Percentiles rank a stretch among this genome's conserved stretches.
Conservation (phyloP, 1,139 yeast species). For the Kluyveromyces marxianus region DNA sequence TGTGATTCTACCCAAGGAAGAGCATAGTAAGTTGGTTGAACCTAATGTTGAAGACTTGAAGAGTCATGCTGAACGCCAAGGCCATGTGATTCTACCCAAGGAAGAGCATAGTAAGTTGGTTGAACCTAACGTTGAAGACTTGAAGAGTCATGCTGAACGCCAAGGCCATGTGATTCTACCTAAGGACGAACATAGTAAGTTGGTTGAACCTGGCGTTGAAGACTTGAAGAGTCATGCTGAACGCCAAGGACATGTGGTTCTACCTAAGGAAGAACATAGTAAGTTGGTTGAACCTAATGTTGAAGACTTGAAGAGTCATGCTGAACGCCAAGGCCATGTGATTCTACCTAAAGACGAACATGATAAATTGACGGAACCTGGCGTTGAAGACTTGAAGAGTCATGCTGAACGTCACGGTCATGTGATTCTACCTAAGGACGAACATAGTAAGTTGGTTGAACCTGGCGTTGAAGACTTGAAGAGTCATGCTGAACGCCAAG, state of each 20-base stretch:
- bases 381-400: conserved; percentile 28
- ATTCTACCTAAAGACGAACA: conserved; percentile 2
- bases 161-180: no score
- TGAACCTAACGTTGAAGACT: not conserved
- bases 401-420: conserved; percentile 27
- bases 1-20: conserved; percentile 30
- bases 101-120: conserved; percentile 19
- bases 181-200: no score
- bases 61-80: conserved; percentile 25
- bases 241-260: conserved; percentile 17
- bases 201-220: no score
- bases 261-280: conserved; percentile 10
- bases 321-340: conserved; percentile 4
- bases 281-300: conserved; percentile 2
- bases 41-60: conserved; percentile 30
- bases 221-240: conserved; percentile 9
- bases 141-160: not conserved
- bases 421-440: conserved; percentile 26
- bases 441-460: conserved; percentile 13
- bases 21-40: conserved; percentile 16
- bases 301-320: conserved; percentile 5
- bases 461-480: not conserved
- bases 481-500: not conserved
- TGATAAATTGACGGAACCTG: conserved; percentile 7
- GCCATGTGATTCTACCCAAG: conserved; percentile 26